Conservation (phyloP, 305 asterid genomes). For the Fraxinus nigra region DNA sequence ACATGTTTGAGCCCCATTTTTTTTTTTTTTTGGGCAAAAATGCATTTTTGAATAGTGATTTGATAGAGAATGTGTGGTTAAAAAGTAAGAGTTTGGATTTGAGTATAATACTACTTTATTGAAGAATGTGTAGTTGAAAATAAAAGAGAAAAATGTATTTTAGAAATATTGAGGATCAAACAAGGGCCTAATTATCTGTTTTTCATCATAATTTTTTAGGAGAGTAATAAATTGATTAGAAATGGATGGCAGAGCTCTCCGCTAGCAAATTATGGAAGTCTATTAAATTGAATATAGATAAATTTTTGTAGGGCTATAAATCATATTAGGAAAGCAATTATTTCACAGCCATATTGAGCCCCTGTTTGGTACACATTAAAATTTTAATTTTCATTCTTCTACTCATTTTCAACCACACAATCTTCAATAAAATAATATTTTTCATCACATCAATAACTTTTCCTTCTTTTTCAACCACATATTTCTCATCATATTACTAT, state of each 20-base stretch:
- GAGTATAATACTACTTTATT: neutral
- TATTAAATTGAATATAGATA: neutral
- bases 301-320: conserved; percentile 1
- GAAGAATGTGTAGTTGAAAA: neutral
- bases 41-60: neutral
- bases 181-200: neutral
- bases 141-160: neutral
- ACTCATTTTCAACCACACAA: no score
- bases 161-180: neutral
- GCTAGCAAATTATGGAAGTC: neutral
- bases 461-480: no score
- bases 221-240: neutral
- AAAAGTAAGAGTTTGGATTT: neutral
- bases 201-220: neutral
- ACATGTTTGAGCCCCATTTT: neutral
- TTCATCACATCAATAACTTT: no score
- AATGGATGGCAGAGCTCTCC: conserved; percentile 1
- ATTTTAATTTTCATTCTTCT: no score
- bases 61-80: neutral
- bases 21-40: neutral
- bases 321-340: neutral
- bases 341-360: neutral
- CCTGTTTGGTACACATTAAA: no score
- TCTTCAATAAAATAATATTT: no score
- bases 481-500: no score